Evolutionary conservation across 1,284 basidiomycete genomes (phyloP), one percentile per base, ranked within the genome.

Genomic region (Cerrena zonata): DNA sequence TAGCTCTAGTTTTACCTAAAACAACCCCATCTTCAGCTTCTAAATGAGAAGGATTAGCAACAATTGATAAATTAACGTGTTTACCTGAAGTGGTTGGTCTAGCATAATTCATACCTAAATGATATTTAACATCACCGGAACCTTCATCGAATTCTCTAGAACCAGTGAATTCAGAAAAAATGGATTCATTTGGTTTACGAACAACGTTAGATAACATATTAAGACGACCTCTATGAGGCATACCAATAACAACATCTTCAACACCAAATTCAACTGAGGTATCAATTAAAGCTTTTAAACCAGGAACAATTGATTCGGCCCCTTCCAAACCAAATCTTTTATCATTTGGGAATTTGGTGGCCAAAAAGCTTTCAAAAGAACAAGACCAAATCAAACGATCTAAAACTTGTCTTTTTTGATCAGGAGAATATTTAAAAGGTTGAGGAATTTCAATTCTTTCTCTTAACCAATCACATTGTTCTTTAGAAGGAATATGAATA

Each of bases 331-430:
- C 96, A 73, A 99, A 99, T 50, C 96, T 90, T 75, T 99, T 99
- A 77, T 99, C 96, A 74, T 97, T 99, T 58, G 96, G 96, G 73
- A 94, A 97, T 71, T 99, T 99, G 77, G 86, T 91, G 21, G 94
- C 87, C 60, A 99, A 94, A 76, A 97, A 99, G 66, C 95, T 94
- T 71, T 99, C 96, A 64, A 99, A 98, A 4, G 91, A 90, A 68
- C 99, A 95, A 23, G 95, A 99, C 96, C 96, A 99, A 70, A 98
- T 97, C 64, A 98, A 85, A 55, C 96, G 91, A 73, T 99, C 96
- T 53, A 99, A 82, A 59, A 99, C 96, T 87, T 96, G 95, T 52
- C 94, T 86, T 75, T 99, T 99, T 77, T 99, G 94, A 65, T 99
- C 96, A 53, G 93, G 82, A 42, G 89, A 89, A 75, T 99, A 99